Conservation (phyloP, 2,329 filamentous ascomycete genomes). For the Colletotrichum lini region DNA sequence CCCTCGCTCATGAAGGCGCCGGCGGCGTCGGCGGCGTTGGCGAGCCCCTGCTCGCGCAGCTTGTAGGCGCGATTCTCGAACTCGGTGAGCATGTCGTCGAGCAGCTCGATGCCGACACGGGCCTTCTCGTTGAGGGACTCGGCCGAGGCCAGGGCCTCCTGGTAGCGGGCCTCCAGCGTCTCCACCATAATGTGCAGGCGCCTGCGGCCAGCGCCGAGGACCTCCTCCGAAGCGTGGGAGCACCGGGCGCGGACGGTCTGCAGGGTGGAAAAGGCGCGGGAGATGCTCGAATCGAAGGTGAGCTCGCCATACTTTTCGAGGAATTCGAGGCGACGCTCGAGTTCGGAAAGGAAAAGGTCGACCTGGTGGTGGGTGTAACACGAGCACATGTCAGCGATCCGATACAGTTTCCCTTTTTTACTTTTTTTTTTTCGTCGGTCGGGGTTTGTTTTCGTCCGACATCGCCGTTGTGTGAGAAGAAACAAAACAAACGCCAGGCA, state of each 20-base stretch:
- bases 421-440: background rate
- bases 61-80: slow-evolving; percentile 88
- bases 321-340: slow-evolving; percentile 89
- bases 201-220: slow-evolving; percentile 88
- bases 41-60: slow-evolving; percentile 82
- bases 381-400: slow-evolving; percentile 29
- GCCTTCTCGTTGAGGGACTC: slow-evolving; percentile 94
- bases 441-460: slow-evolving; percentile 7
- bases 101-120: slow-evolving; percentile 85
- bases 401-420: too few species aligned
- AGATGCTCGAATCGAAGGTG: slow-evolving; percentile 86
- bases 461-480: slow-evolving; percentile 15
- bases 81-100: slow-evolving; percentile 88
- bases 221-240: slow-evolving; percentile 89
- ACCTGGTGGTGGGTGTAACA: slow-evolving; percentile 65
- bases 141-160: slow-evolving; percentile 86
- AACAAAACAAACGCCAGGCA: background rate
- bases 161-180: slow-evolving; percentile 88
- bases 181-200: slow-evolving; percentile 92
- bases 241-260: slow-evolving; percentile 90
- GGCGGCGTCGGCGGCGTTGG: slow-evolving; percentile 75
- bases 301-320: slow-evolving; percentile 90
- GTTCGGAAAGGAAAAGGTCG: slow-evolving; percentile 85
- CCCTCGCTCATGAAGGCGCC: slow-evolving; percentile 83
- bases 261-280: slow-evolving; percentile 87